Base-by-base conservation (phyloP, 768 basidiomycete species). In the Boletellus sp. region DNA sequence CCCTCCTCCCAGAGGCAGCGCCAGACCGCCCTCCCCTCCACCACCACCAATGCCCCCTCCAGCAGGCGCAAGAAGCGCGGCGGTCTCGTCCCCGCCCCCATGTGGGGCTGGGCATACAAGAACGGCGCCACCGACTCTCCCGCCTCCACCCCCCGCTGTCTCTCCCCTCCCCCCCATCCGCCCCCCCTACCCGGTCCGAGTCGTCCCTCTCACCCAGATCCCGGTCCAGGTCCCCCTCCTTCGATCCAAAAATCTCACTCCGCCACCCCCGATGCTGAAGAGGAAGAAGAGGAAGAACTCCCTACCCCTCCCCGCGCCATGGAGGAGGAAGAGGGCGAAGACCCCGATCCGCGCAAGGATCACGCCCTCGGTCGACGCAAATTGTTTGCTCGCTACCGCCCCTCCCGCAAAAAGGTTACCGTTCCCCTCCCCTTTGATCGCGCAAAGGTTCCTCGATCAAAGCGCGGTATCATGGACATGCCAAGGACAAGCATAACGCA, bases 91-190 rank as follows among this genome's bases (percentile, higher is more conserved):
- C 87, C 89, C 24, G 83, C 83, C 32, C 80, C 80, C 47, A 91
- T 90, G 87, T 91, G 89, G 90, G 87, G 79, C 22, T 92, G 90
- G 89, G 87, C 83, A 13, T 76, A 77, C 57, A 82, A 80, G 64
- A 74, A 69, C 42, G 66, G 54, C 52, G 42, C 69, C 2, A 37
- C 49, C 11, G 50, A n/a, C 70, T 47, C 59, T 16, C 48, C 62
- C 39, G 33, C 51, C 12, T 38, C 55, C 20, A 35, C 54, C 8
- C 47, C 51, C 15, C 47, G 38, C 24, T 2, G 24, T 34, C 49
- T 46, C 34, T 45, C 54, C 28, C 28, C 56, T 6, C 19, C 53
- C 20, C 7, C 33, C 2, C 22, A 48, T 13, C 16, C 48, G 2
- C 6, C 46, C 6, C 17, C 50, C 31, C 19, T 26, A 11, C 12